Evolutionary conservation across 805 yeast genomes (phyloP).

Genomic region (Ogataea paraovalis): DNA sequence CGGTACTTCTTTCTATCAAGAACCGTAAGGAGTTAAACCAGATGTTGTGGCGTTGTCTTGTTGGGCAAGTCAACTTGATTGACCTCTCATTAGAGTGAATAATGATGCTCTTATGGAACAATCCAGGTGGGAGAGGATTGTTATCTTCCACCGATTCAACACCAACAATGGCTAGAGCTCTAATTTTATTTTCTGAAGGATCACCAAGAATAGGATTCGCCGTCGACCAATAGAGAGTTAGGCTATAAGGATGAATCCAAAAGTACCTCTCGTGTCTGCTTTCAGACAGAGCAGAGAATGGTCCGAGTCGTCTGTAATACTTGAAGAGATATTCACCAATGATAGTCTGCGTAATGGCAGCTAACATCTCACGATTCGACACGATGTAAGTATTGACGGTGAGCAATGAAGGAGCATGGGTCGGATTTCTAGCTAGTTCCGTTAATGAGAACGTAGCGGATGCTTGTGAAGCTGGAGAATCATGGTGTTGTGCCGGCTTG

Average conservation of each 20-base stretch:
- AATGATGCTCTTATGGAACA: slow-evolving; percentile 79
- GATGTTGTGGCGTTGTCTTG: slow-evolving; percentile 80
- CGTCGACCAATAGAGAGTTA: slow-evolving; percentile 86
- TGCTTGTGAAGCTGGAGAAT: slow-evolving; percentile 2
- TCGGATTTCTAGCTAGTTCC: slow-evolving; percentile 16
- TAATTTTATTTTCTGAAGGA: slow-evolving; percentile 62
- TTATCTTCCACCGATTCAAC: slow-evolving; percentile 80
- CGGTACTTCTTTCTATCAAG: slow-evolving; percentile 61
- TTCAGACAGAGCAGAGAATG: slow-evolving; percentile 70
- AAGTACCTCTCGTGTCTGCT: slow-evolving; percentile 86
- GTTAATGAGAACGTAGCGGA: slow-evolving; percentile 11
- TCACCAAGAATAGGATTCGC: slow-evolving; percentile 73
- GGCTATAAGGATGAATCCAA: slow-evolving; percentile 94
- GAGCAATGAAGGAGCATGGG: slow-evolving; percentile 20
- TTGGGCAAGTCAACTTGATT: slow-evolving; percentile 81
- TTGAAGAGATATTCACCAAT: slow-evolving; percentile 89
- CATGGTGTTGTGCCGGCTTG: slow-evolving; percentile 3
- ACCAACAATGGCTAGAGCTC: slow-evolving; percentile 73
- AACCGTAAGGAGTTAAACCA: slow-evolving; percentile 86
- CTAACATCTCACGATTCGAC: slow-evolving; percentile 68
- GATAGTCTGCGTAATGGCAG: slow-evolving; percentile 86
- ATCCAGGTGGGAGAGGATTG: slow-evolving; percentile 85
- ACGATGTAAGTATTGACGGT: slow-evolving; percentile 59
- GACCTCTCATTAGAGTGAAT: slow-evolving; percentile 60
- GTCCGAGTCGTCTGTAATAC: slow-evolving; percentile 75